Evolutionary conservation across 192 early-diverging fungal species (phyloP).

Genomic region (Haplosporangium gracile): DNA sequence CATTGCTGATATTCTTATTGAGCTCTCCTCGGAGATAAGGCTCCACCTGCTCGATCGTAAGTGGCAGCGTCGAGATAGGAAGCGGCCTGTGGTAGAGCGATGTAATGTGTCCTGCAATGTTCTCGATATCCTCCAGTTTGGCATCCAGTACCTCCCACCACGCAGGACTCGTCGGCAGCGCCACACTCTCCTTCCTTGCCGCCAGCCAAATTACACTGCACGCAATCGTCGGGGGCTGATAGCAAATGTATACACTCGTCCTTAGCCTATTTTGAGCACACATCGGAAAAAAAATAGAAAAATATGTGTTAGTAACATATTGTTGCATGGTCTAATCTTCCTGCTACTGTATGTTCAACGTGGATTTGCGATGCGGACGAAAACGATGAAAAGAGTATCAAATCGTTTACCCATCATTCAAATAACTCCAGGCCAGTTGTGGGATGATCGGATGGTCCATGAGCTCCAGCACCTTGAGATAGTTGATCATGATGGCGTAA

Average conservation of each 20-base stretch:
- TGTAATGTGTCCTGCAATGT: slow-evolving; percentile 71
- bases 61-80: slow-evolving; percentile 65
- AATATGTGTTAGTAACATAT: not conserved
- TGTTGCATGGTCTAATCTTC: not conserved
- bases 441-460: slow-evolving; percentile 81
- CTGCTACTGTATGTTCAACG: not conserved
- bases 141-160: slow-evolving; percentile 94
- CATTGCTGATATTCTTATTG: not conserved
- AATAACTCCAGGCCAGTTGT: slow-evolving; percentile 92
- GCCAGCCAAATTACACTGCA: slow-evolving; percentile 90
- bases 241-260: slow-evolving; percentile 81
- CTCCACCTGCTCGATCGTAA: slow-evolving; percentile 69
- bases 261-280: slow-evolving; percentile 64
- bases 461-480: slow-evolving; percentile 84
- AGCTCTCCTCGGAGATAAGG: slow-evolving; percentile 32
- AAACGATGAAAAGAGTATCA: not conserved
- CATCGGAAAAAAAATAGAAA: not conserved
- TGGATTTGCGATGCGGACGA: not conserved
- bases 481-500: slow-evolving; percentile 96
- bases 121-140: slow-evolving; percentile 73
- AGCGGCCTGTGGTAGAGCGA: slow-evolving; percentile 68
- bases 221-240: slow-evolving; percentile 87
- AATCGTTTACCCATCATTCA: slow-evolving; percentile 85
- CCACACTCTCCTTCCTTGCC: slow-evolving; percentile 70
- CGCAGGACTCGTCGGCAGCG: slow-evolving; percentile 79